A percentile compares a stretch with the other conserved stretches of the same genome.
Evolutionary conservation across 2,329 filamentous ascomycete genomes (phyloP).

Genomic region (Pestalotiopsis sp.): DNA sequence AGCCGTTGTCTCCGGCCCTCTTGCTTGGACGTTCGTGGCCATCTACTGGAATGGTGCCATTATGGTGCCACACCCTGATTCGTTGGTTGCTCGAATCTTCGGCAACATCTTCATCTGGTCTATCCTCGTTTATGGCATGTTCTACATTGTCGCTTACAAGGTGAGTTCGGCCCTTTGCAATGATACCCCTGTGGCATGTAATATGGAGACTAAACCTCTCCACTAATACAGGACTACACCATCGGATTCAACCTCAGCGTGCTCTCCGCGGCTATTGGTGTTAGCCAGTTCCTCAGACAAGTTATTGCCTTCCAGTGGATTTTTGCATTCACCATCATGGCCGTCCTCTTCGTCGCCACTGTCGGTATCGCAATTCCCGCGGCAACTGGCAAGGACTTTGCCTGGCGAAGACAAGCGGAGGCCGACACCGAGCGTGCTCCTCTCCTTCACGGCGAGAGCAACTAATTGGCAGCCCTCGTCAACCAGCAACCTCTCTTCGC

Average conservation of each 20-base stretch:
- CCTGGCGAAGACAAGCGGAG: slow-evolving; percentile 45
- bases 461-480: slow-evolving; percentile 23
- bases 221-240: slow-evolving; percentile 62
- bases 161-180: slow-evolving; percentile 39
- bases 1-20: slow-evolving; percentile 73
- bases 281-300: slow-evolving; percentile 74
- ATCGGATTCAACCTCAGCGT: slow-evolving; percentile 80
- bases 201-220: slow-evolving; percentile 3
- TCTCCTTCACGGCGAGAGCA: slow-evolving; percentile 51
- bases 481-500: background rate
- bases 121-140: slow-evolving; percentile 73
- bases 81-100: slow-evolving; percentile 72
- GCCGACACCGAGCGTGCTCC: slow-evolving; percentile 62
- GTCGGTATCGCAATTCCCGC: slow-evolving; percentile 65
- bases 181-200: too few relatives aligned
- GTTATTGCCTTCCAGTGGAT: slow-evolving; percentile 87
- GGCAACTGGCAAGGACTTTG: slow-evolving; percentile 59
- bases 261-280: slow-evolving; percentile 72
- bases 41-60: slow-evolving; percentile 90
- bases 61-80: slow-evolving; percentile 69
- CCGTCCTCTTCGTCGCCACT: slow-evolving; percentile 70
- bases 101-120: slow-evolving; percentile 90
- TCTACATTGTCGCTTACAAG: slow-evolving; percentile 75
- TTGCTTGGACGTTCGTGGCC: slow-evolving; percentile 85
- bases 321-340: slow-evolving; percentile 85